A percentile compares a stretch with the other conserved stretches of the same genome.
Conservation (phyloP, 116 monocot species). For the Thalassia testudinum region DNA sequence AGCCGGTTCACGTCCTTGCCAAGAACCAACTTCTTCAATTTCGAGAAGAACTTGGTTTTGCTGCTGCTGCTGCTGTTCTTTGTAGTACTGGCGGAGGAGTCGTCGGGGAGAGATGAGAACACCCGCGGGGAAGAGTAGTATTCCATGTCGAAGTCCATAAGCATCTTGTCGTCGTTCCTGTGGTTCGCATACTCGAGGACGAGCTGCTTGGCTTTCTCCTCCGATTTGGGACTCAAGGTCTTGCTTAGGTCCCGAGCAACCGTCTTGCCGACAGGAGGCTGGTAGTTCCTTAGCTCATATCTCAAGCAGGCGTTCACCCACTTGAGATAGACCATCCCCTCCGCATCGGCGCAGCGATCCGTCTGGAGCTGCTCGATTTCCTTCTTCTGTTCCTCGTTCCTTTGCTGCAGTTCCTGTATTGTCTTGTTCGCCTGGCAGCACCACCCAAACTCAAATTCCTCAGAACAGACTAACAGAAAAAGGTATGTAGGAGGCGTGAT, state of each 20-base stretch:
- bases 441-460: slow-evolving; percentile 3
- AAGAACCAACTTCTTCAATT: slow-evolving; percentile 57
- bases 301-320: slow-evolving; percentile 82
- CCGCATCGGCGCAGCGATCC: slow-evolving; percentile 47
- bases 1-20: slow-evolving; percentile 16
- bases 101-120: slow-evolving; percentile 16
- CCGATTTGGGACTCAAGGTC: slow-evolving; percentile 42
- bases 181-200: slow-evolving; percentile 54
- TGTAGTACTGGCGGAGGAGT: slow-evolving; percentile 14
- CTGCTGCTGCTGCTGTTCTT: slow-evolving; percentile 17
- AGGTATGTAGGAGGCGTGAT: no score
- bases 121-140: slow-evolving; percentile 23
- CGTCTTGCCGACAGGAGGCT: slow-evolving; percentile 27
- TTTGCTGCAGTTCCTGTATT: slow-evolving; percentile 39
- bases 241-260: slow-evolving; percentile 52
- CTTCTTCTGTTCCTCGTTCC: slow-evolving; percentile 31
- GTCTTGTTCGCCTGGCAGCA: neutral
- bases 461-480: no score
- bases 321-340: slow-evolving; percentile 54
- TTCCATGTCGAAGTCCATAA: slow-evolving; percentile 34
- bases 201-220: slow-evolving; percentile 55
- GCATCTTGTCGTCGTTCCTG: slow-evolving; percentile 10
- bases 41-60: slow-evolving; percentile 46
- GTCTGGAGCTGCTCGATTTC: slow-evolving; percentile 46
- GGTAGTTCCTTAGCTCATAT: slow-evolving; percentile 60